Conservation (phyloP, 2,329 filamentous ascomycete species). For the Dactylonectria macrodidyma region DNA sequence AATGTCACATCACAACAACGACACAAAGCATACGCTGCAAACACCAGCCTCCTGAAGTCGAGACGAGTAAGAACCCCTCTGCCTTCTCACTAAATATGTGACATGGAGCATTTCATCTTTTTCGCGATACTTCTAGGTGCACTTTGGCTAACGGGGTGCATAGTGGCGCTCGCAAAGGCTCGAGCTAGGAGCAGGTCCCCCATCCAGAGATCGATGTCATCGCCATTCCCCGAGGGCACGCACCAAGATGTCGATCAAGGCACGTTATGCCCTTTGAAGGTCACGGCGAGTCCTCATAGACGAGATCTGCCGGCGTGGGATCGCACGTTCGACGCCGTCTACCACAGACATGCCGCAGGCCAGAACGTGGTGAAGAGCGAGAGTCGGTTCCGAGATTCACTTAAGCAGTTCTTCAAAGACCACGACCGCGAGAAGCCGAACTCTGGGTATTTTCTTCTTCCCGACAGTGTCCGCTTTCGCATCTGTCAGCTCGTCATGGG, state of each 20-base stretch:
- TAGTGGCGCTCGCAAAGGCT: neutral
- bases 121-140: neutral
- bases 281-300: constrained; percentile 19
- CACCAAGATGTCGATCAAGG: neutral
- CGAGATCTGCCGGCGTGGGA: constrained; percentile 53
- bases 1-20: neutral
- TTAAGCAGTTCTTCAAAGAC: constrained; percentile 43
- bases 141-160: constrained; percentile 3
- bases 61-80: neutral
- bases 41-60: neutral
- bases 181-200: constrained; percentile 8
- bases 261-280: neutral
- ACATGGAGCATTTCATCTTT: neutral
- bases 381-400: constrained; percentile 36
- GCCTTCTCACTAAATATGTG: neutral
- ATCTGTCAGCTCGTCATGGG: constrained; percentile 49
- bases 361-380: constrained; percentile 3
- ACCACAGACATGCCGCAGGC: constrained; percentile 42
- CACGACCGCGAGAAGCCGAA: constrained; percentile 26
- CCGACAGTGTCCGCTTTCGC: constrained; percentile 43
- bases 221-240: neutral
- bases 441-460: constrained; percentile 45
- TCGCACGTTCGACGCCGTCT: constrained; percentile 55
- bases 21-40: neutral
- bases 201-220: constrained; percentile 8